Conservation (phyloP, 768 basidiomycete species). For the Leucocoprinus sp. region DNA sequence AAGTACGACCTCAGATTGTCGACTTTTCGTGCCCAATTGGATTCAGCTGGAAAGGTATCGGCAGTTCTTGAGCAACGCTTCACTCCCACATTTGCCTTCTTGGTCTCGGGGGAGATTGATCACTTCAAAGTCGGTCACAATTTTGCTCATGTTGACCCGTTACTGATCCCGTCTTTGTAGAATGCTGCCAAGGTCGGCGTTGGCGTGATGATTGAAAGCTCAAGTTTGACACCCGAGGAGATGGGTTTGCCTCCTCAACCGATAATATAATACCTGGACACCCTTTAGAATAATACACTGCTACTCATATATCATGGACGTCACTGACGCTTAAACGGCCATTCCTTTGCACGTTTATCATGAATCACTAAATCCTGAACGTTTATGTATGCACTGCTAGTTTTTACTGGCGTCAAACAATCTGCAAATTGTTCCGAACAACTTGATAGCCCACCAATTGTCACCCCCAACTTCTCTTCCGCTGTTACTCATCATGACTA, state of each 20-base stretch:
- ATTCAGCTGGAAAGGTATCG: conserved; percentile 92
- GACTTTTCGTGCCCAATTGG: conserved; percentile 90
- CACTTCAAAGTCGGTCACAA: conserved; percentile 77
- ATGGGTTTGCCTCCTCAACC: conserved; percentile 59
- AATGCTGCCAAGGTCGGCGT: conserved; percentile 92
- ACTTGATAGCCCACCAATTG: no score
- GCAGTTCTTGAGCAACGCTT: conserved; percentile 94
- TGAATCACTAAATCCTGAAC: not conserved
- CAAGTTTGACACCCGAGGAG: conserved; percentile 73
- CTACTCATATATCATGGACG: conserved; percentile 17
- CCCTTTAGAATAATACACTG: conserved; percentile 19
- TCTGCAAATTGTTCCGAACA: no score
- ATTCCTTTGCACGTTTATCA: not conserved
- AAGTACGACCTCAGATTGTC: conserved; percentile 95
- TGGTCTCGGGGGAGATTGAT: conserved; percentile 95
- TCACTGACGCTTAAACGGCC: conserved; percentile 1
- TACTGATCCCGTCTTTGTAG: conserved; percentile 30
- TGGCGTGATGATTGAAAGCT: conserved; percentile 96
- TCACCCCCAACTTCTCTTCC: conserved; percentile 1
- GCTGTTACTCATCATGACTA: conserved; percentile 12
- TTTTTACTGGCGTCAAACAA: no score
- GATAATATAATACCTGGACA: conserved; percentile 18
- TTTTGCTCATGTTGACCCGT: conserved; percentile 1
- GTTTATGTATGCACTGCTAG: not conserved
- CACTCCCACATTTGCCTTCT: conserved; percentile 89